Base-by-base conservation (phyloP, 1,139 yeast species). In the Neolecta irregularis region DNA sequence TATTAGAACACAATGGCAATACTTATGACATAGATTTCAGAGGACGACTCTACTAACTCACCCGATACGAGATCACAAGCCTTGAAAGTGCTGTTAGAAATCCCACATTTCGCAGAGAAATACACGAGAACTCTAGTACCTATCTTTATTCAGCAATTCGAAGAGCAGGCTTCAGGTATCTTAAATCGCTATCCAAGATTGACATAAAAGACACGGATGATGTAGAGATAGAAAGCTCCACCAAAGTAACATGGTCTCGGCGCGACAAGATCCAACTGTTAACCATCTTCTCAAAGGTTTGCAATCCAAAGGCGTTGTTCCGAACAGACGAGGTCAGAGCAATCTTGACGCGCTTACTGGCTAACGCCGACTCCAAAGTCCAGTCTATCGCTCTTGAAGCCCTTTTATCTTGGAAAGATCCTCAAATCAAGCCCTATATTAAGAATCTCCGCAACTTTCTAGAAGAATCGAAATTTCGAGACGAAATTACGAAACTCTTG, bases 391-490 rank as follows among this genome's bases (percentile, higher is more conserved):
- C 95, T 0, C 59, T 88, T 35, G 68, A 70, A 40, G 77, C 78
- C 33, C 50, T 88, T n/a, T 55, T 81, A 31, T 71, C 77, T 32
- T 78, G 67, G 63, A 71, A 73, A 43, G 64, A 67, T 39, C 64
- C 68, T 1, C 59, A 62, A 1, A 57, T 80, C 23, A 64, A 64
- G 37, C 78, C 74, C 52, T 85, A 83, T 51, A 63, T 65, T 41
- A 93, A 78, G 44, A 74, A 75, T 45, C 60, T 91, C 48, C 65
- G 60, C 36, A 83, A 78, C 46, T 57, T 91, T 39, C 59, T 88
- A 21, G 94, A 85, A 51, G 93, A 83, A 44, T 69, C 80, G 1
- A 61, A 75, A 17, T 85, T 81, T 57, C 71, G 81, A 41, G 98
- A 91, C 53, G 95, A 85, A 54, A 59, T 85, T 24, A 61, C 79